Evolutionary conservation across 2,329 filamentous ascomycete species (phyloP).

Genomic region (Aureobasidium melanogenum): DNA sequence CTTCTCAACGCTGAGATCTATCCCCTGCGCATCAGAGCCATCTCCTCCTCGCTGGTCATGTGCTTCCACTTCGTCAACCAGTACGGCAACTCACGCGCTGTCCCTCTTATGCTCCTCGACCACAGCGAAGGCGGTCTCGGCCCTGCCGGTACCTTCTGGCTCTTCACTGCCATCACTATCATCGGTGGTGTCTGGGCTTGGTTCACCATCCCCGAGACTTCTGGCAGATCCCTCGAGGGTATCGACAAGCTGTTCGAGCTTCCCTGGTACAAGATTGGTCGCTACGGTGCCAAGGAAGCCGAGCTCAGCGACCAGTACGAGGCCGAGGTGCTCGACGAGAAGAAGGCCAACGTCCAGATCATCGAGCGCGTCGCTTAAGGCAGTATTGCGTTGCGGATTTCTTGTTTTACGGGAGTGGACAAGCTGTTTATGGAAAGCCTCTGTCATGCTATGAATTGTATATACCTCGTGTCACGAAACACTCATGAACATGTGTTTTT

Average conservation of each 20-base stretch:
- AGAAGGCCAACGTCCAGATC: slow-evolving; percentile 10
- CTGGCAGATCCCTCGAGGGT: slow-evolving; percentile 53
- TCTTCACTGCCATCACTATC: slow-evolving; percentile 59
- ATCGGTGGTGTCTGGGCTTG: slow-evolving; percentile 61
- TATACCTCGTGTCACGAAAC: slow-evolving; percentile 1
- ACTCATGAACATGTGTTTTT: background rate
- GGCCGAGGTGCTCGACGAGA: slow-evolving; percentile 10
- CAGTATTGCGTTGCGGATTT: background rate
- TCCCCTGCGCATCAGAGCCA: slow-evolving; percentile 62
- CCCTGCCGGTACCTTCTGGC: slow-evolving; percentile 63
- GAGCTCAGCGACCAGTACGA: slow-evolving; percentile 13
- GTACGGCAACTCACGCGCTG: slow-evolving; percentile 66
- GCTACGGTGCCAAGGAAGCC: slow-evolving; percentile 16
- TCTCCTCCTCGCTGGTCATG: slow-evolving; percentile 66
- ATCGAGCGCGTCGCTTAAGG: slow-evolving; percentile 7
- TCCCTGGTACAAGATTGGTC: slow-evolving; percentile 64
- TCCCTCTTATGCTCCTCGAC: slow-evolving; percentile 63
- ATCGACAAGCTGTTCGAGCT: slow-evolving; percentile 66
- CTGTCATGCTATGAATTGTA: slow-evolving; percentile 1
- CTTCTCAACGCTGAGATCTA: slow-evolving; percentile 65
- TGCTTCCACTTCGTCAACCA: slow-evolving; percentile 71
- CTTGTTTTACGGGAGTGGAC: background rate
- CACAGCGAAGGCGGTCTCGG: slow-evolving; percentile 26
- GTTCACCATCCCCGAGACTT: slow-evolving; percentile 65
- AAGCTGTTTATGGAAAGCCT: background rate